Evolutionary conservation across 2,329 filamentous ascomycete genomes (phyloP), one percentile per base, ranked within the genome.

Genomic region (Triangularia verruculosa): DNA sequence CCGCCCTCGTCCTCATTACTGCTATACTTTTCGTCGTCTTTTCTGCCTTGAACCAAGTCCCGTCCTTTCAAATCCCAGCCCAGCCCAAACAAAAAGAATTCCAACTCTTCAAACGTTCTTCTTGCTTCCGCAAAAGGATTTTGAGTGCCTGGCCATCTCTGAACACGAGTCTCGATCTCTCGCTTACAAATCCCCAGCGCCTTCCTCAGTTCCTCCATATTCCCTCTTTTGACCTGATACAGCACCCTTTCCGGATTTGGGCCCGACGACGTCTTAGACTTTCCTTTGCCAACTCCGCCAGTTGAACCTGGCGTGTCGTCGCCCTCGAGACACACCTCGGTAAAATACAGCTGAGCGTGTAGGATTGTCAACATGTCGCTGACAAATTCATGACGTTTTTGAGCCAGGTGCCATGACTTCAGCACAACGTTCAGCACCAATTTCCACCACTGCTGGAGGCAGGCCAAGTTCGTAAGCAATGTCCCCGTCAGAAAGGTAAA

Each of bases 401-500:
- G 64, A 0, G 78, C 74, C 1, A 88, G 79, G 9, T 69, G 67
- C 69, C 81, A 80, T 1, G 83, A 80, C 25, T 80, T 79, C 55
- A 88, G 78, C 11, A 86, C 69, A 32, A 86, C 70, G 56, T 77
- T 79, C 43, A 83, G 77, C 3, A 82, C 72, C 65, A 86, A 78
- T 69, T 86, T 79, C 77, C 81, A 84, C 86, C 86, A 89, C 66
- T 89, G 85, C 65, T 86, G 83, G 52, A 87, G 76, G 67, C 86
- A 88, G 8, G 83, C 78, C 51, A 83, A 75, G 71, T 87, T 89
- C 47, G 82, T 81, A 1, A 88, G 79, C 61, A 85, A 79, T 71
- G 83, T 80, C 39, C 85, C 86, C 0, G 81, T 82, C 4, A 88
- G 69, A 68, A 83, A 89, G 51, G 81, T 80, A 71, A 88, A 83